A percentile compares a stretch with the other conserved stretches of the same genome.
Conservation (phyloP, 2,329 filamentous ascomycete species). For the Clarireedia monteithiana region DNA sequence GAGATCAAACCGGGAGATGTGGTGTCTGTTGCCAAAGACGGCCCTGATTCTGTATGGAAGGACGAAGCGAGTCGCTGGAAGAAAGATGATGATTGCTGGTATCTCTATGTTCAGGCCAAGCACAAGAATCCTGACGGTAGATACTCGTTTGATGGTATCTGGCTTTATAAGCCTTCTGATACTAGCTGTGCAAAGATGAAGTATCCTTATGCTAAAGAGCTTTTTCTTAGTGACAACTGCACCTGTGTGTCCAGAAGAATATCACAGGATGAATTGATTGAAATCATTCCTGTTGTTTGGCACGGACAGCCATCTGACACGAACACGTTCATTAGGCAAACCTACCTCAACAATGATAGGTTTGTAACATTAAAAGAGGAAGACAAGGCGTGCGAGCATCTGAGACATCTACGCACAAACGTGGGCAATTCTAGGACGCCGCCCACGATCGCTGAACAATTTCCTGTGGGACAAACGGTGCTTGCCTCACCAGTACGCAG, state of each 20-base stretch:
- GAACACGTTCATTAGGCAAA: constrained; percentile 64
- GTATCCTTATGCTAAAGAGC: constrained; percentile 64
- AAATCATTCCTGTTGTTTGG: constrained; percentile 51
- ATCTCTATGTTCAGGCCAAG: constrained; percentile 58
- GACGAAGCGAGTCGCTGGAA: constrained; percentile 37
- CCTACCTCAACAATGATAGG: constrained; percentile 52
- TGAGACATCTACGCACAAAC: constrained; percentile 10
- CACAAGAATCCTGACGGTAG: constrained; percentile 31
- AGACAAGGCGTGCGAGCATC: constrained; percentile 48
- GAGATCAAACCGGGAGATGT: constrained; percentile 44
- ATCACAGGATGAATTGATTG: constrained; percentile 45
- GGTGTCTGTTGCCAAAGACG: constrained; percentile 37
- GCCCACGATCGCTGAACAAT: constrained; percentile 23
- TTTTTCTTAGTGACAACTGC: constrained; percentile 72
- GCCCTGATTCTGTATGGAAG: constrained; percentile 47
- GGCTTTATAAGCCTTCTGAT: constrained; percentile 65
- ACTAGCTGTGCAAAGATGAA: constrained; percentile 60
- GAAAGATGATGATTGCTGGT: constrained; percentile 50
- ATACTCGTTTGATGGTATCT: constrained; percentile 54
- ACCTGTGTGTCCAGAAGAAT: constrained; percentile 49
- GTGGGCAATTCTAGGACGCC: neutral
- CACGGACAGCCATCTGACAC: constrained; percentile 38
- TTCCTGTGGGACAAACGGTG: constrained; percentile 51
- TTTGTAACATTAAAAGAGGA: constrained; percentile 50
- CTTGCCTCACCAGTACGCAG: constrained; percentile 34